Evolutionary conservation across 345 rosid species (phyloP).

Genomic region (Arabis hirsuta): DNA sequence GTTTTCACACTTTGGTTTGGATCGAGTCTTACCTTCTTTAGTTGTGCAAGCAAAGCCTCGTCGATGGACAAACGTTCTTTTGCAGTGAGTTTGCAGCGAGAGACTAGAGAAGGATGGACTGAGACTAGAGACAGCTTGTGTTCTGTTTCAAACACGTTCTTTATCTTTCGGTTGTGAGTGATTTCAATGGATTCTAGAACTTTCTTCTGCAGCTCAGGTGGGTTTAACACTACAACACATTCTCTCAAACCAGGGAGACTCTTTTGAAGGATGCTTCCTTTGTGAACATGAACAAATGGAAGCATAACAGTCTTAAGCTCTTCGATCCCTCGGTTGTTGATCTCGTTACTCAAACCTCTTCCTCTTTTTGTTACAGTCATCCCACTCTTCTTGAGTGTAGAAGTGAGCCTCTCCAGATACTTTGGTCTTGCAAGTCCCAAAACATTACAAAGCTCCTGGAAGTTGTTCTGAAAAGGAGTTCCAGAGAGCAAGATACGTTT

Average conservation of each 20-base stretch:
- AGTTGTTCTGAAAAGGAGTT: constrained; percentile 88
- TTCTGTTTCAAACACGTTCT: constrained; percentile 42
- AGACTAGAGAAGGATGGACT: constrained; percentile 67
- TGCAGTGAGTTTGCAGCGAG: constrained; percentile 38
- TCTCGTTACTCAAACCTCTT: constrained; percentile 4
- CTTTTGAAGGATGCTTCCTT: constrained; percentile 69
- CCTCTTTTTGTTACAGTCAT: constrained; percentile 41
- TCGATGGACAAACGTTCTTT: constrained; percentile 22
- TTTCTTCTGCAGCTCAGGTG: constrained; percentile 45
- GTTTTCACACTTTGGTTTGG: constrained; percentile 64
- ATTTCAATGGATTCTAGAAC: constrained; percentile 40
- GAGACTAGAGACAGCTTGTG: constrained; percentile 54
- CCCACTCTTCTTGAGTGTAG: constrained; percentile 42
- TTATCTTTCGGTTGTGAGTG: constrained; percentile 30
- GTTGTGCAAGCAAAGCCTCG: constrained; percentile 37
- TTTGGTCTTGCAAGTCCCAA: constrained; percentile 45
- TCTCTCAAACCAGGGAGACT: constrained; percentile 69
- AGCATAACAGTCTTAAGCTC: constrained; percentile 43
- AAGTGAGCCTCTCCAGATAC: constrained; percentile 36
- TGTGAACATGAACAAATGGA: constrained; percentile 80
- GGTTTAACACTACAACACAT: constrained; percentile 45
- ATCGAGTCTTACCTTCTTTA: constrained; percentile 39
- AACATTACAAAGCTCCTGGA: constrained; percentile 60
- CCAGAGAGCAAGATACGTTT: constrained; percentile 79
- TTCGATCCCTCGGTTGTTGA: constrained; percentile 40